A percentile compares a stretch with the other conserved stretches of the same genome.
Evolutionary conservation across 164 flowering plant genomes (phyloP).

Genomic region (Nymphaea colorata): DNA sequence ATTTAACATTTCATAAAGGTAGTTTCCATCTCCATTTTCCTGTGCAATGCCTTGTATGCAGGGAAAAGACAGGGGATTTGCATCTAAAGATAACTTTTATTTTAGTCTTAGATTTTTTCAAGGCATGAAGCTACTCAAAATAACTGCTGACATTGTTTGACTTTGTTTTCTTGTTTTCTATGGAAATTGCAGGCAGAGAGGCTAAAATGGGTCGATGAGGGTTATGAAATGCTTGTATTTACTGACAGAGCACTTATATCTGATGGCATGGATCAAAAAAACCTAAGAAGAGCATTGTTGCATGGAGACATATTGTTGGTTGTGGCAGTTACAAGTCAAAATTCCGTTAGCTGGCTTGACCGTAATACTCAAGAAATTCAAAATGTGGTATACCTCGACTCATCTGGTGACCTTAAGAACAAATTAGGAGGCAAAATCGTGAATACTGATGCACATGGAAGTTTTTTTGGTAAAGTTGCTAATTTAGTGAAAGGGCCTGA

Average conservation of each 20-base stretch:
- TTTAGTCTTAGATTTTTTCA: not conserved
- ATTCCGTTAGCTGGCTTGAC: conserved; percentile 52
- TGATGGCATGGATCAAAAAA: conserved; percentile 10
- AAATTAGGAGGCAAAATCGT: conserved; percentile 56
- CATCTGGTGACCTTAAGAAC: conserved; percentile 45
- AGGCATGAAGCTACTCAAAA: not conserved
- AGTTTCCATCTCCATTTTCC: not conserved
- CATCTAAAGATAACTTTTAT: no score
- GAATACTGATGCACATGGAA: conserved; percentile 17
- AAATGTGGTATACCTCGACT: conserved; percentile 66
- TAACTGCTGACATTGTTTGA: not conserved
- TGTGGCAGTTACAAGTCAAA: conserved; percentile 46
- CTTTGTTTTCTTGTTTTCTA: not conserved
- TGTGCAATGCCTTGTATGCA: not conserved
- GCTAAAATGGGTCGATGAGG: conserved; percentile 88
- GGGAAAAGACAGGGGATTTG: not conserved
- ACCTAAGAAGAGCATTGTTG: conserved; percentile 22
- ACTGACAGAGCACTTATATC: conserved; percentile 24
- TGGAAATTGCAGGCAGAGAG: conserved; percentile 45
- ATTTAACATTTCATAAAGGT: no score
- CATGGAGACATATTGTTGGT: conserved; percentile 53
- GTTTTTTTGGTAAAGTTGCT: conserved; percentile 23
- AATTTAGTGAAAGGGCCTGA: conserved; percentile 17
- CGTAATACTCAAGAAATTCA: conserved; percentile 25
- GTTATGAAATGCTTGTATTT: conserved; percentile 66